Evolutionary conservation across 2,329 filamentous ascomycete species (phyloP).

Genomic region (Dactylonectria estremocensis): DNA sequence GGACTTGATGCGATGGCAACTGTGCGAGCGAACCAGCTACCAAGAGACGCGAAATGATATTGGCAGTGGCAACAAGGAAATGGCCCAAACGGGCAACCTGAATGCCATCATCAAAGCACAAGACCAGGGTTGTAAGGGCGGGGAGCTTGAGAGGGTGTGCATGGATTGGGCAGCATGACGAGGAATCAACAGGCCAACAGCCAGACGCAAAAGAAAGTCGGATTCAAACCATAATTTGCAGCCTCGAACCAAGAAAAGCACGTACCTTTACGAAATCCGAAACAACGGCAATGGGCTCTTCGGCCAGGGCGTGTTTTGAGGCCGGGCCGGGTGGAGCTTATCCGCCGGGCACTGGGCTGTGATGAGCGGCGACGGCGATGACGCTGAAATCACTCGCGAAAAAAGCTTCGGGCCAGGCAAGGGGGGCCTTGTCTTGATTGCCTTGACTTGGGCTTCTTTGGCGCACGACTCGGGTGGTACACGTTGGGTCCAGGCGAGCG

Average conservation of each 20-base stretch:
- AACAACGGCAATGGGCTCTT: constrained; percentile 23
- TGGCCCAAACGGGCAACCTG: constrained; percentile 21
- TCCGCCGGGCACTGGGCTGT: constrained; percentile 15
- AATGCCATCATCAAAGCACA: constrained; percentile 25
- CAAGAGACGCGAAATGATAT: constrained; percentile 6
- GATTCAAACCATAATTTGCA: not conserved
- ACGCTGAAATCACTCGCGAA: not conserved
- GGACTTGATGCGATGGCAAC: not conserved
- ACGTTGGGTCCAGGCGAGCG: not conserved
- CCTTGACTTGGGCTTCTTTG: not conserved
- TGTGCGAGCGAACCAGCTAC: constrained; percentile 5
- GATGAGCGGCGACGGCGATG: constrained; percentile 5
- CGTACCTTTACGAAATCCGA: constrained; percentile 29
- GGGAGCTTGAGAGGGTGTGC: constrained; percentile 5
- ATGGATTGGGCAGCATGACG: constrained; percentile 10
- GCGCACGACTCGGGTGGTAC: not conserved
- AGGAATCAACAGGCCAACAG: not conserved
- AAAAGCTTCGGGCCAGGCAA: not conserved
- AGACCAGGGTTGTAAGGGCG: not conserved
- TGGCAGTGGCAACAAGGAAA: constrained; percentile 18
- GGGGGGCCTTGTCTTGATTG: not conserved
- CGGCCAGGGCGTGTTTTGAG: constrained; percentile 31
- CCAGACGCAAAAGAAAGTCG: constrained; percentile 3
- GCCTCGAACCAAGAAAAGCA: constrained; percentile 19
- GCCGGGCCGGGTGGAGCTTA: constrained; percentile 15